Base-by-base conservation (phyloP, 495 filamentous ascomycete genomes). In the Lasiosphaeriaceae sp. region DNA sequence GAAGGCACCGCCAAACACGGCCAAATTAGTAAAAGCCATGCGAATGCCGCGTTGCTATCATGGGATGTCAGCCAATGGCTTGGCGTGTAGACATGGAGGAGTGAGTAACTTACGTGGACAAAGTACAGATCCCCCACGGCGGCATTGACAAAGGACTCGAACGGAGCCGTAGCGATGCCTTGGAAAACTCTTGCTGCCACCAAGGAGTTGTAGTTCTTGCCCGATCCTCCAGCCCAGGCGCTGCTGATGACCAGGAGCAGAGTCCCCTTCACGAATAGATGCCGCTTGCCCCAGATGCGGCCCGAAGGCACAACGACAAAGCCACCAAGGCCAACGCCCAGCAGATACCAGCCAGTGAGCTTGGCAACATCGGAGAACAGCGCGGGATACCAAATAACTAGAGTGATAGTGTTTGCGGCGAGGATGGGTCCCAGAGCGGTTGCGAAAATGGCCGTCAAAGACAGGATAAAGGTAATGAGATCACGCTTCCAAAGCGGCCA, bases 401-500 rank as follows among this genome's bases (percentile, higher is more conserved):
- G 73, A 2, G 85, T 86, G 24, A 95, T 70, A 1, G 90, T 94
- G 64, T 94, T 92, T 31, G 90, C 89, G 29, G 92, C 92, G 64
- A 96, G 85, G 49, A 96, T 84, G 3, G 92, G 90, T 41, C 85
- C 89, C 6, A 93, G 82, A 0, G 86, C 85, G 11, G 88, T 86
- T 37, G 89, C 90, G 59, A 93, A 88, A 52, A 96, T 86, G 41
- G 90, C 86, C 22, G 86, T 78, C 55, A 92, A 71, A 43, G 87
- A 96, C 19, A 97, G 80, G 55, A 89, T 82, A 55, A 83, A 73
- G 57, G 90, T 85, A 63, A 94, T 92, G 44, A 86, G 60, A 60
- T 97, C 92, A 63, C 91, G 89, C 62, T 85, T 85, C 89, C 89
- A 92, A 60, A 93, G 67, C 41, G 92, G 86, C 92, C 92, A 96